Percentiles rank a stretch among this genome's conserved stretches.
phyloP scores from a whole-genome alignment of 352 stramenopile species.

The Phytophthora palmivora region DNA sequence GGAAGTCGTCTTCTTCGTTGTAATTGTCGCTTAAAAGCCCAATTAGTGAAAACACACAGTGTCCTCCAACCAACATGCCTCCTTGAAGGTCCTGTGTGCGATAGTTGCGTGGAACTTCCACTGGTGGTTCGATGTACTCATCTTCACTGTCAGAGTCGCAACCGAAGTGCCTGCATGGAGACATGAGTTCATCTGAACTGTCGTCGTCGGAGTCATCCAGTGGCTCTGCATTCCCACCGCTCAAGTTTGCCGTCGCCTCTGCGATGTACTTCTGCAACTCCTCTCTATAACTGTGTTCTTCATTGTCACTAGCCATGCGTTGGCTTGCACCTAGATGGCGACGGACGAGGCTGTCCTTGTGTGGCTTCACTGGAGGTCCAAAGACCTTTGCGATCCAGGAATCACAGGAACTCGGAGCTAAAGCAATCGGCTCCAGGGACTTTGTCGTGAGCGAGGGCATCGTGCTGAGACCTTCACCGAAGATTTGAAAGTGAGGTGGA shows the following conservation, averaged over 20 bases:
- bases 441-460: slow-evolving; percentile 28
- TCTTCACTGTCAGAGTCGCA: background rate
- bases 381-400: slow-evolving; percentile 31
- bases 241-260: slow-evolving; percentile 24
- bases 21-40: slow-evolving; percentile 38
- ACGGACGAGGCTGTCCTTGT: background rate
- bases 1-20: slow-evolving; percentile 11
- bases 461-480: background rate
- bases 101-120: slow-evolving; percentile 34
- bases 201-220: slow-evolving; percentile 14
- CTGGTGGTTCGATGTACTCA: slow-evolving; percentile 30
- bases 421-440: slow-evolving; percentile 10
- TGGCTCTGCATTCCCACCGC: slow-evolving; percentile 2
- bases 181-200: slow-evolving; percentile 7
- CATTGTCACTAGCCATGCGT: background rate
- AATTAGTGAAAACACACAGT: slow-evolving; percentile 36
- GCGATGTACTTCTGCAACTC: slow-evolving; percentile 27
- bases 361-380: background rate
- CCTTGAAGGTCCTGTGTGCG: slow-evolving; percentile 35
- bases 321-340: no score
- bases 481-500: slow-evolving; percentile 33
- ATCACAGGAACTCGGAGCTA: slow-evolving; percentile 7
- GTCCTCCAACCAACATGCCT: slow-evolving; percentile 29
- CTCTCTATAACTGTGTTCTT: slow-evolving; percentile 14
- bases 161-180: slow-evolving; percentile 9